Base-by-base conservation (phyloP, 495 filamentous ascomycete genomes). In the Hyaloscypha variabilis region DNA sequence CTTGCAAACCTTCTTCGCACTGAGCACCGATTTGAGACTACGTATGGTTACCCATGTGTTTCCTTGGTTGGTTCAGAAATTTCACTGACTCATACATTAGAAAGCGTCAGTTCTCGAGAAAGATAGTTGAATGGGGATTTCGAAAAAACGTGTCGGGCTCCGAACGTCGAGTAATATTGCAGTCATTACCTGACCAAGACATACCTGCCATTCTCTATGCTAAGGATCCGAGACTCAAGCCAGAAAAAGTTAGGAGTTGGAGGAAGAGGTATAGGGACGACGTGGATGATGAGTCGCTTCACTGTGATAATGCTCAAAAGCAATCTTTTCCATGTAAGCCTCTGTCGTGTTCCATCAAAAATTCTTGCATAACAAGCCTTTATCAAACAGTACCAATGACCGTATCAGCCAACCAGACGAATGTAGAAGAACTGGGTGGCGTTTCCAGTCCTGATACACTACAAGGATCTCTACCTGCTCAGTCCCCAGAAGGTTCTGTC, bases 111-210 rank as follows among this genome's bases (percentile, higher is more conserved):
- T 51, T 51, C 49, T n/a, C 19, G 19, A n/a, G 49, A 19, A n/a
- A 51, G 49, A 51, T 51, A 1, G 49, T 19, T 6, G 23, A 51
- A 51, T 51, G 49, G 49, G 49, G 49, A 24, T 51, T 51, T 3
- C 49, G 49, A 51, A 51, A 51, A 19, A 51, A 51, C 49, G 23
- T 51, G 8, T 51, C 49, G 49, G n/a, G 49, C 19, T n/a, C 49
- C n/a, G 49, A 51, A 17, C 49, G 49, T 8, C 49, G 49, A 51
- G 49, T 6, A 6, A n/a, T 51, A 1, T 17, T 51, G 49, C 49
- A 21, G 17, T 21, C 19, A 6, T 19, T 51, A 14, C 49, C 49
- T 21, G 49, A 3, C 8, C 8, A 17, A 1, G 17, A 24, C 8
- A 17, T n/a, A 21, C 19, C 49, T 21, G 6, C 49, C 6, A 6